Base-by-base conservation (phyloP, 805 yeast genomes). In the Nakazawaea anatomiae region DNA sequence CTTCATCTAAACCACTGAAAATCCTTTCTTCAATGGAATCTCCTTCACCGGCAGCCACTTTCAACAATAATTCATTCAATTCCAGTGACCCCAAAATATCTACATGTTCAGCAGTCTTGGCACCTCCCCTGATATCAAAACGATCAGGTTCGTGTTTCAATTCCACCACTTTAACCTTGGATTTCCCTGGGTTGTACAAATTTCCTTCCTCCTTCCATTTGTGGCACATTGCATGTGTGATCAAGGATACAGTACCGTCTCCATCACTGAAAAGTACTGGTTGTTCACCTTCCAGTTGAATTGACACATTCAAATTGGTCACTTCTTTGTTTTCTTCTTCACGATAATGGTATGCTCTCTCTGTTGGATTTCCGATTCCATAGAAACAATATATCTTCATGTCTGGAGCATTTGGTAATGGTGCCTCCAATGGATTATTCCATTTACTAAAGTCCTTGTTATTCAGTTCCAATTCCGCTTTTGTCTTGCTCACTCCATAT, bases 281-380 rank as follows among this genome's bases (percentile, higher is more conserved):
- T n/a, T 73, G 65, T 38, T 77, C 72, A 4, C 69, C 72, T 8
- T 79, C 87, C 28, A 78, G 68, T 57, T 87, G 89, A 47, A 94
- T 88, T 0, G 92, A 78, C 51, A 87, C 76, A 54, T 86, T 82
- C 55, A 92, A 70, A 32, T 81, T 76, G 4, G 79, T 62, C 0
- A 68, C 52, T 0, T 72, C 67, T 50, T 79, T 77, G 53, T 80
- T 79, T 6, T 70, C 72, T 50, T 86, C 87, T 57, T 87, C 89
- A 50, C 79, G 82, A 67, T 94, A 94, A 35, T 83, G 80, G 68
- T 94, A 94, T 0, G 96, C 91, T 43, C 99, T 76, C 66, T 94
- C 99, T 0, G 99, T 92, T 27, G 96, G 95, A 57, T 90, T 92
- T 6, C 97, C 96, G n/a, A 90, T 89, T 5, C 99, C 99, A 61